Evolutionary conservation across 2,329 filamentous ascomycete genomes (phyloP), one percentile per base, ranked within the genome.

Genomic region (Aotearoamyces nothofagi): DNA sequence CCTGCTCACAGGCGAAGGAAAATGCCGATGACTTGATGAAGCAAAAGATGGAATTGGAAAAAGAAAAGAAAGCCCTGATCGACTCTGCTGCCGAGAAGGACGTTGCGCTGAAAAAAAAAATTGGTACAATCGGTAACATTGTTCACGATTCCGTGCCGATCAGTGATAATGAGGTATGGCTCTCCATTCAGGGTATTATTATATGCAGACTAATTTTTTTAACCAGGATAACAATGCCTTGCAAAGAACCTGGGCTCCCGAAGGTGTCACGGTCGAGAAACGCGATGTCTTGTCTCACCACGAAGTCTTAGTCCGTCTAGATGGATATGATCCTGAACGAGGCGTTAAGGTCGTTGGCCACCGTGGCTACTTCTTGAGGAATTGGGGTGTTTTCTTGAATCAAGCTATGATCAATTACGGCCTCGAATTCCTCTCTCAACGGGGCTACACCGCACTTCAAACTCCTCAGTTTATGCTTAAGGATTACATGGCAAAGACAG

Each of bases 401-500:
- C 77, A 90, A 51, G 90, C 90, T 1, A 66, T 98, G 29, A 76
- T 94, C 55, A 93, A 93, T 58, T 98, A 96, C 51, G 87, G 86
- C 30, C 63, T 94, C 26, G 78, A 92, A 47, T 96, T 92, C 53
- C 71, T 96, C 31, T 71, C 71, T 53, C 63, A 69, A 44, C 79
- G 77, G 54, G 84, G 79, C 32, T 92, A 84, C 56, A 83, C 68
- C 16, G 76, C 81, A 5, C 72, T 87, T 40, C 81, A 90, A 49
- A 78, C 87, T 2, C 86, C 86, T 2, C 84, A 83, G 49, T 92
- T 98, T 63, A 93, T 96, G 81, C 69, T 87, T 38, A 80, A 81
- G 54, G 81, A 92, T 28, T 78, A 83, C 53, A 98, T 98, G 90
- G 86, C 80, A 35, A 96, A 96, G 65, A 98, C 90, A 0, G 90